These are phyloP conservation scores for Lepiota brunneoincarnata DNA, from an alignment of 768 basidiomycete genomes.

Conservation along the genomic window DNA sequence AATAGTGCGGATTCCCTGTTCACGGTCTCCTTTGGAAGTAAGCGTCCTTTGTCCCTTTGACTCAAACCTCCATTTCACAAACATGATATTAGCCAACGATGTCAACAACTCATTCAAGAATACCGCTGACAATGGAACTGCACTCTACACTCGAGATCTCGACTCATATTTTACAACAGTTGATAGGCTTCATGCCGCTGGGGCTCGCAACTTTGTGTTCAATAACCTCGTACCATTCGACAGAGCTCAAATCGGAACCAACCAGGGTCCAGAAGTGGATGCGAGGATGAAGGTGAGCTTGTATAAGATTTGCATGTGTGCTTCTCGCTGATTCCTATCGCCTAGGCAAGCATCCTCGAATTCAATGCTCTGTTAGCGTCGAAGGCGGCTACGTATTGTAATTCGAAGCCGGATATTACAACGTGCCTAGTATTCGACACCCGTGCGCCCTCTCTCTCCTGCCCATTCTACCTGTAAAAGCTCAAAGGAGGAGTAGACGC, in stretches of 20 bases:
- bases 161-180: slow-evolving; percentile 19
- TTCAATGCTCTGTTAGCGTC: slow-evolving; percentile 19
- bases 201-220: slow-evolving; percentile 21
- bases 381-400: slow-evolving; percentile 16
- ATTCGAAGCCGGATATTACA: slow-evolving; percentile 15
- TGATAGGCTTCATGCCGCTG: slow-evolving; percentile 18
- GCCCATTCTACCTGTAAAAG: too few species aligned
- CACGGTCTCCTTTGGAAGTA: slow-evolving; percentile 21
- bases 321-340: background rate
- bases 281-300: slow-evolving; percentile 19
- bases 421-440: slow-evolving; percentile 19
- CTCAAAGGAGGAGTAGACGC: too few species aligned
- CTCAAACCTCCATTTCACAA: background rate
- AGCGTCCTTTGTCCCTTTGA: background rate
- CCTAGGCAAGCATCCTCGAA: slow-evolving; percentile 18
- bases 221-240: slow-evolving; percentile 22
- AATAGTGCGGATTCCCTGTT: slow-evolving; percentile 17
- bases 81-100: slow-evolving; percentile 18
- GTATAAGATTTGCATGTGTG: background rate
- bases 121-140: slow-evolving; percentile 17
- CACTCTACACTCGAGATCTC: slow-evolving; percentile 16
- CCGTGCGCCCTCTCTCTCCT: slow-evolving; percentile 13
- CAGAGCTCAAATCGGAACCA: slow-evolving; percentile 17
- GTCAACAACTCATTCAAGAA: slow-evolving; percentile 19
- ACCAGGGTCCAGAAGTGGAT: slow-evolving; percentile 15